Conservation (phyloP, 2,329 filamentous ascomycete genomes). For the Penicillium sp. region DNA sequence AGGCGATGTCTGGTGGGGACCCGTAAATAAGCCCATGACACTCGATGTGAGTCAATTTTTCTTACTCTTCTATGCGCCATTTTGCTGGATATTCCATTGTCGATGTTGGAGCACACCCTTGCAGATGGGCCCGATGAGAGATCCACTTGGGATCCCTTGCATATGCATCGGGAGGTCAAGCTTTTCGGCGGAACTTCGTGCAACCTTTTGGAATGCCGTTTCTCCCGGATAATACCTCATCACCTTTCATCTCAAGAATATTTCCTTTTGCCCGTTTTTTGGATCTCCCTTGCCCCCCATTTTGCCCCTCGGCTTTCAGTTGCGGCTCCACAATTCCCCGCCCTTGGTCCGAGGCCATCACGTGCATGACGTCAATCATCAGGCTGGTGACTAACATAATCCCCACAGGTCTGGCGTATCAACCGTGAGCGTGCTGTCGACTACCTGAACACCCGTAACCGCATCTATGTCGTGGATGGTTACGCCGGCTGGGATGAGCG, state of each 20-base stretch:
- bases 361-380: conserved; percentile 31
- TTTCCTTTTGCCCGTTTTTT: background rate
- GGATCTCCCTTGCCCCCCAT: background rate
- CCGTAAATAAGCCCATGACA: conserved; percentile 98
- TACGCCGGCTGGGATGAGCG: conserved; percentile 98
- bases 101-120: conserved; percentile 14
- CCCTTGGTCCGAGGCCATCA: conserved; percentile 17
- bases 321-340: conserved; percentile 4
- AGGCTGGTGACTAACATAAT: conserved; percentile 14
- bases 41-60: conserved; percentile 70
- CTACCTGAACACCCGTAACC: conserved; percentile 97
- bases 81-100: conserved; percentile 16
- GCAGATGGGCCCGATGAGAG: conserved; percentile 16
- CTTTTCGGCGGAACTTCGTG: conserved; percentile 20
- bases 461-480: conserved; percentile 97
- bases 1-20: conserved; percentile 97
- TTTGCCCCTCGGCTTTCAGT: conserved; percentile 5
- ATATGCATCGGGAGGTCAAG: conserved; percentile 23
- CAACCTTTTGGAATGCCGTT: conserved; percentile 1
- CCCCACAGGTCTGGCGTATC: conserved; percentile 89
- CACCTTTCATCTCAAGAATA: background rate
- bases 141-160: conserved; percentile 24
- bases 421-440: conserved; percentile 98
- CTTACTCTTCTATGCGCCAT: conserved; percentile 6
- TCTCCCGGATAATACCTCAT: background rate